Evolutionary conservation across 495 filamentous ascomycete species (phyloP).

Genomic region (Talaromyces proteolyticus): DNA sequence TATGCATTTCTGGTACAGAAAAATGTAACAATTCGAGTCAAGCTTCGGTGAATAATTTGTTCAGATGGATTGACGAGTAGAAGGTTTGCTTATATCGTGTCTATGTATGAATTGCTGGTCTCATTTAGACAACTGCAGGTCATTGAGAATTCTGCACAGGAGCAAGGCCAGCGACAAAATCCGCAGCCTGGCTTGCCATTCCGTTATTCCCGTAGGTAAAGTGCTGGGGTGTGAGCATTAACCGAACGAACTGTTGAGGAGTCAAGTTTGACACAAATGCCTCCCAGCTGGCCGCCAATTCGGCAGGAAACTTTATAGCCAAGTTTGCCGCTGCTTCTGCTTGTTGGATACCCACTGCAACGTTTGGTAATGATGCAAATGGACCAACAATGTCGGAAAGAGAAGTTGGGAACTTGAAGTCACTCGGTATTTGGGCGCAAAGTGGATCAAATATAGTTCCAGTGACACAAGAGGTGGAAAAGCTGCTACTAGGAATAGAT

Average conservation of each 20-base stretch:
- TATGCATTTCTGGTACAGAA: no score
- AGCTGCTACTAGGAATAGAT: not conserved
- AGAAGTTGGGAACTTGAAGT: not conserved
- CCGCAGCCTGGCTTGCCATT: not conserved
- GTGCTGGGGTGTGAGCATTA: not conserved
- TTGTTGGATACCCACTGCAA: not conserved
- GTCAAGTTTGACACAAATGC: not conserved
- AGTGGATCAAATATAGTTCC: not conserved
- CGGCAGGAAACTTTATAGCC: not conserved
- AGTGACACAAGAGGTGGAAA: not conserved
- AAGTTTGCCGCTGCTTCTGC: not conserved
- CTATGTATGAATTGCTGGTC: no score
- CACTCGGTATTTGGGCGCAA: not conserved
- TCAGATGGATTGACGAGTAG: no score
- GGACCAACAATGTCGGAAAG: not conserved
- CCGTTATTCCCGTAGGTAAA: not conserved
- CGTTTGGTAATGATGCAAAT: not conserved
- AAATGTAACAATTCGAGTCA: no score
- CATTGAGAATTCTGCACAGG: not conserved
- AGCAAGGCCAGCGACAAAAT: not conserved
- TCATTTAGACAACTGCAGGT: no score
- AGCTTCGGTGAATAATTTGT: no score
- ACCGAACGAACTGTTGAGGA: not conserved
- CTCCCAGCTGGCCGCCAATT: not conserved
- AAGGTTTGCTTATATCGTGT: no score